Evolutionary conservation across 176 grass and related monocot genomes (phyloP), one percentile per base, ranked within the genome.

Genomic region (Bolboschoenus planiculmis): DNA sequence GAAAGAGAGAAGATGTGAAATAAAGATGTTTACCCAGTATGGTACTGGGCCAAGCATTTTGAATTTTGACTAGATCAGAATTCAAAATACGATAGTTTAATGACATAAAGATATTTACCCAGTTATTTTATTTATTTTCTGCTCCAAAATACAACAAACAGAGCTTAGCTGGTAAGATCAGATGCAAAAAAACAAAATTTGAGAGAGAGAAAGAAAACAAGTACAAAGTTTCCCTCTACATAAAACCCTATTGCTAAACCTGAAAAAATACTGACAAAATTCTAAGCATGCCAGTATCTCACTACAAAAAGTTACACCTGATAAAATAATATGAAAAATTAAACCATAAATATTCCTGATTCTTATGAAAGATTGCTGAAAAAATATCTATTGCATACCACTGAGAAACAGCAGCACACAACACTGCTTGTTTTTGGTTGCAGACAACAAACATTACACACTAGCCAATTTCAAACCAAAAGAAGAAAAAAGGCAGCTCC

Each of bases 361-460:
- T 48, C 8, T 3, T 29, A 47, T 50, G 34, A 62, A 40, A 50
- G 21, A 74, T 47, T 29, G 24, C 43, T 30, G 31, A 30, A 24
- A 4, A 29, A 50, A 30, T 50, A 30, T 50, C 42, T 50, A 29
- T 24, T 50, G 43, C 40, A 47, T 75, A 50, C 43, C 20, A 24
- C 39, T 73, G 67, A 73, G 18, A 73, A 73, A 73, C 67, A 73
- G 67, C 39, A 44, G 3, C 70, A 75, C 11, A 15, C 20, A 3
- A 47, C 40, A 73, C n/a, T 73, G 39, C 23, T 7, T 30, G 43
- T 50, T 75, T n/a, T 50, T 75, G 71, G 5, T 30, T 75, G 23
- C 71, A 75, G 42, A 66, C 30, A 37, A 66, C n/a, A n/a, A n/a
- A n/a, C n/a, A 16, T 75, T 75, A 75, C 71, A 75, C 24, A 7